Evolutionary conservation across 2,329 filamentous ascomycete genomes (phyloP), one percentile per base, ranked within the genome.

Genomic region (Exophiala lecanii-corni): DNA sequence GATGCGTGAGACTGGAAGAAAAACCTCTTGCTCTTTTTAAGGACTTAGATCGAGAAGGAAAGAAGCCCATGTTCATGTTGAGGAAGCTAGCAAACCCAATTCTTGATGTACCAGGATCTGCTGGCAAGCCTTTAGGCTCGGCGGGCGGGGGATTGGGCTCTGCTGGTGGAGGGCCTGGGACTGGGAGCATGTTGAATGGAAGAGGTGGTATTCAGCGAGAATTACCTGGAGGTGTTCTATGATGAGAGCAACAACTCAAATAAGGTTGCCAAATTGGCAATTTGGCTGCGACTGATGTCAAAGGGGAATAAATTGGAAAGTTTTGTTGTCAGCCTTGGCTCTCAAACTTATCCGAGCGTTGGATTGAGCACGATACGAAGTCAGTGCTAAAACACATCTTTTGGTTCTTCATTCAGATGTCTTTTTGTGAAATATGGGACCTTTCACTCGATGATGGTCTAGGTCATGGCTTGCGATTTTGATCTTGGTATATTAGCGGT

Each of bases 61-160:
- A 94, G 68, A 98, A 97, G 63, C 92, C 92, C 16, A 97, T 97
- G 92, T 98, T 98, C 61, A 98, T 98, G 92, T 71, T 98, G 43
- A 74, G 92, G 41, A 76, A 76, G 54, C 74, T 82, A 54, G 75
- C 78, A n/a, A 56, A 56, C 21, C 46, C 50, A 9, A 49, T 54
- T 9, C 36, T 41, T 17, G 48, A 53, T 7, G 39, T 49, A 18
- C 44, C 47, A 6, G 21, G 38, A 15, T 43, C 50, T 2, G 41
- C 40, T 9, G 44, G 47, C n/a, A 26, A 26, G 23, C 23, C 23
- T 7, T 26, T 26, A 12, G 44, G 48, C 13, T 17, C 44, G 32
- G 50, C 51, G 36, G 44, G 47, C 3, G 18, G 40, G 5, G 48
- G 48, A 2, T 20, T 33, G 13, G 46, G 42, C 12, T 36, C 23